A percentile compares a stretch with the other conserved stretches of the same genome.
These are phyloP conservation scores for Priceomyces castillae DNA, from an alignment of 805 yeast species.

Conservation along the genomic window DNA sequence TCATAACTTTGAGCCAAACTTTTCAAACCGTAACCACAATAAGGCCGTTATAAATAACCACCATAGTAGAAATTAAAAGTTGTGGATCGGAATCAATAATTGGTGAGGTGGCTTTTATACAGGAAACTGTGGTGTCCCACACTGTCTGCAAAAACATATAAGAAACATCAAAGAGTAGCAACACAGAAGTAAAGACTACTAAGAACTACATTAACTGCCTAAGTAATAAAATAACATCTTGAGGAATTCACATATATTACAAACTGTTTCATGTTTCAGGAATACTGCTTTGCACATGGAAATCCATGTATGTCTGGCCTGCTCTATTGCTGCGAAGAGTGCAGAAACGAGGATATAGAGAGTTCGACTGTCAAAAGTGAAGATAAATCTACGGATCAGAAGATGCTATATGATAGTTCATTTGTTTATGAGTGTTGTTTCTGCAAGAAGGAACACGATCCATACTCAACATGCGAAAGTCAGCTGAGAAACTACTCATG, in stretches of 20 bases:
- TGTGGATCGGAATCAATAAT: not conserved
- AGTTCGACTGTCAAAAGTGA: not conserved
- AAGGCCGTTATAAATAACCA: conserved; percentile 2
- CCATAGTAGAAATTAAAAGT: conserved; percentile 5
- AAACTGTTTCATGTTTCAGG: conserved; percentile 14
- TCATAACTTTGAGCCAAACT: conserved; percentile 30
- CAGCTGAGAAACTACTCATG: conserved; percentile 1
- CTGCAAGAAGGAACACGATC: conserved; percentile 13
- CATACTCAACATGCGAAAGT: conserved; percentile 5
- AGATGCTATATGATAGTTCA: not conserved
- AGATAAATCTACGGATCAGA: not conserved
- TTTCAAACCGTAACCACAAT: conserved; percentile 3
- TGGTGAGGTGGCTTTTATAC: conserved; percentile 3
- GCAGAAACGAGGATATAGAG: conserved; percentile 15
- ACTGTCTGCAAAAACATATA: conserved; percentile 14
- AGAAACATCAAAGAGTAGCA: conserved; percentile 3
- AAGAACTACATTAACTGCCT: not conserved
- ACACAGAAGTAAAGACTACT: not conserved
- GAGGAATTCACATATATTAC: not conserved
- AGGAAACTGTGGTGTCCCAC: conserved; percentile 11
- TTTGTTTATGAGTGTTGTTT: conserved; percentile 17
- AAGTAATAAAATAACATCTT: not conserved
- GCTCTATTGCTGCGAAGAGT: conserved; percentile 19
- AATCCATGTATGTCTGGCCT: conserved; percentile 17
- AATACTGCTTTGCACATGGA: conserved; percentile 21